Evolutionary conservation across 2,329 filamentous ascomycete genomes (phyloP).

Genomic region (Teratosphaeriaceae sp.): DNA sequence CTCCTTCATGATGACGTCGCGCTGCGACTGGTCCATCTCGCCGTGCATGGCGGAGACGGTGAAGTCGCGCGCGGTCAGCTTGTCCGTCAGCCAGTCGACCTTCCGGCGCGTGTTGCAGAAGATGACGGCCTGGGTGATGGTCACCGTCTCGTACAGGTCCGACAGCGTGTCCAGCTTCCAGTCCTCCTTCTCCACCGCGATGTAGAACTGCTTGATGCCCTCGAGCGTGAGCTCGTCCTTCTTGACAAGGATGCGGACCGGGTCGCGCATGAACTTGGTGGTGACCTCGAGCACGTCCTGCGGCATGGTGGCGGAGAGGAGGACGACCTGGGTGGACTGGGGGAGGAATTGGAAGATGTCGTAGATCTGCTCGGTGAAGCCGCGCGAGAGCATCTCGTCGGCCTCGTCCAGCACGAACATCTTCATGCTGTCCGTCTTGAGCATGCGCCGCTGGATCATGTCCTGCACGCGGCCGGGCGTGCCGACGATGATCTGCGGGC

Average conservation of each 20-base stretch:
- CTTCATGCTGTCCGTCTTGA: constrained; percentile 98
- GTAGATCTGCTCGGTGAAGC: constrained; percentile 99
- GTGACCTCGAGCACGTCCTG: constrained; percentile 99
- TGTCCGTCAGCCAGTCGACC: constrained; percentile 99
- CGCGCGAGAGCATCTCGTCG: constrained; percentile 98
- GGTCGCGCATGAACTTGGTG: constrained; percentile 99
- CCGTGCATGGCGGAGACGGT: constrained; percentile 99
- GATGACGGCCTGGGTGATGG: constrained; percentile 98
- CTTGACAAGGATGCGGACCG: constrained; percentile 98
- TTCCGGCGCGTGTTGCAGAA: constrained; percentile 99
- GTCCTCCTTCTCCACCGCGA: constrained; percentile 99
- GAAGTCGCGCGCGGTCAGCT: constrained; percentile 95
- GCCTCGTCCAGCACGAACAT: constrained; percentile 99
- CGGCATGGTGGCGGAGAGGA: constrained; percentile 97
- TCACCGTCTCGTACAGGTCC: constrained; percentile 98
- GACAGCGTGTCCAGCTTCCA: constrained; percentile 99
- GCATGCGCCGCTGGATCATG: constrained; percentile 97
- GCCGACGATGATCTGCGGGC: constrained; percentile 94
- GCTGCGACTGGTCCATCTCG: constrained; percentile 97
- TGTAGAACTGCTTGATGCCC: constrained; percentile 99
- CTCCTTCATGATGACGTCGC: constrained; percentile 99
- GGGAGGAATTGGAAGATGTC: constrained; percentile 99
- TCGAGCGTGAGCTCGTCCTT: constrained; percentile 99
- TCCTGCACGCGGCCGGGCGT: constrained; percentile 98
- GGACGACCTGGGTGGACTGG: constrained; percentile 95